Conservation (phyloP, 192 early-diverging fungal species). For the Thamnidium elegans region DNA sequence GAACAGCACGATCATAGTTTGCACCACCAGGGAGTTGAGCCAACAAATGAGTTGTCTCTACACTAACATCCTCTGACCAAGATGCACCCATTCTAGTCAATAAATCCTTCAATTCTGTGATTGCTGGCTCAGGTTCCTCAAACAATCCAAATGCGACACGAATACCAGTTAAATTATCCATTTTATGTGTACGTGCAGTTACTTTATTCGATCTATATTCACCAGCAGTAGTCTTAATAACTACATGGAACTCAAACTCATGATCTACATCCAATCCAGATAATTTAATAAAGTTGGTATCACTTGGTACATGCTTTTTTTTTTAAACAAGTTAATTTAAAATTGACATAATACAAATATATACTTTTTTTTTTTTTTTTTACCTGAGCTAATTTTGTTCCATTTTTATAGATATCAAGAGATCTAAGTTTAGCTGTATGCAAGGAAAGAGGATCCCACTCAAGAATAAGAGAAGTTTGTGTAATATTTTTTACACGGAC, state of each 20-base stretch:
- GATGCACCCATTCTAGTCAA: conserved; percentile 82
- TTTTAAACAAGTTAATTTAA: background rate
- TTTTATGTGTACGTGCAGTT: conserved; percentile 76
- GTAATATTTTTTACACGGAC: conserved; percentile 75
- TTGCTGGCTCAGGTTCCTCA: conserved; percentile 65
- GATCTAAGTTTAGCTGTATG: conserved; percentile 78
- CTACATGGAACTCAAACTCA: conserved; percentile 87
- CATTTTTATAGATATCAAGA: conserved; percentile 91
- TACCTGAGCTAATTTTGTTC: conserved; percentile 68
- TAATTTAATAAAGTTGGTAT: conserved; percentile 66
- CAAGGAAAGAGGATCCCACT: conserved; percentile 90
- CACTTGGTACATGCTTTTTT: conserved; percentile 41
- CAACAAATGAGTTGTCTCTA: conserved; percentile 91
- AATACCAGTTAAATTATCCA: conserved; percentile 98
- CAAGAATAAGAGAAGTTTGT: conserved; percentile 83
- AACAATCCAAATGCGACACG: conserved; percentile 93
- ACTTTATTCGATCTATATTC: conserved; percentile 74
- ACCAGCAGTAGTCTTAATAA: conserved; percentile 91
- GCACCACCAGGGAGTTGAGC: conserved; percentile 80
- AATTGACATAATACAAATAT: background rate
- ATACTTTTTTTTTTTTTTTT: background rate
- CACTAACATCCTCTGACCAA: conserved; percentile 80
- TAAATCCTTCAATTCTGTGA: conserved; percentile 71
- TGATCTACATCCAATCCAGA: conserved; percentile 89
- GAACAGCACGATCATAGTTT: conserved; percentile 84